These are phyloP conservation scores for Coemansia sp. DNA, from an alignment of 192 early-diverging fungal genomes.

Conservation along the genomic window DNA sequence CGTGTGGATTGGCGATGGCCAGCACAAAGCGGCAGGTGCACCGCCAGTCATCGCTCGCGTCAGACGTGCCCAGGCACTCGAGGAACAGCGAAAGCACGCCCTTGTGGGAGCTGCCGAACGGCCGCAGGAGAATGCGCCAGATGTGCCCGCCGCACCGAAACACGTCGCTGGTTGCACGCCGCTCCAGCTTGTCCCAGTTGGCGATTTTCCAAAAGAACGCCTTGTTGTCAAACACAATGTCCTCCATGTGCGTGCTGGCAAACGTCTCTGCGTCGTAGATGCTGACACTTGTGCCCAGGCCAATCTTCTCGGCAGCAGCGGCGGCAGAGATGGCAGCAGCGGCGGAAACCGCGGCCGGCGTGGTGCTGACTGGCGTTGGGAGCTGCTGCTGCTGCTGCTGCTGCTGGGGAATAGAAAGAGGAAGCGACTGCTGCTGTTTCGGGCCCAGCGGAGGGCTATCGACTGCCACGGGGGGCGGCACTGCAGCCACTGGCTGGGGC, in stretches of 20 bases:
- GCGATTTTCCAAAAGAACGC: conserved; percentile 48
- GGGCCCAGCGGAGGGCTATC: not conserved
- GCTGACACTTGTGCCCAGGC: conserved; percentile 37
- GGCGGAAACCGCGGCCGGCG: not conserved
- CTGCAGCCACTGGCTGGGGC: not conserved
- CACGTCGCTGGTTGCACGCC: conserved; percentile 41
- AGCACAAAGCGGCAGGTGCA: conserved; percentile 84
- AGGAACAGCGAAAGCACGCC: conserved; percentile 84
- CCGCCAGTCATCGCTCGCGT: conserved; percentile 65
- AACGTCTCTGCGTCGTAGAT: conserved; percentile 43
- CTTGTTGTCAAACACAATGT: conserved; percentile 44
- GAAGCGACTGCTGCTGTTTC: not conserved
- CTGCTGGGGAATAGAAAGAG: not conserved
- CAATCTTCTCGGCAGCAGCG: not conserved
- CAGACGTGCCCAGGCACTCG: conserved; percentile 74
- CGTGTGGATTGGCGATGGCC: conserved; percentile 69
- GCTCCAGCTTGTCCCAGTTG: conserved; percentile 48
- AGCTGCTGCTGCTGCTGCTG: conserved; percentile 5
- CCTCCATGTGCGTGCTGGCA: conserved; percentile 44
- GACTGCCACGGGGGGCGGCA: too few relatives aligned
- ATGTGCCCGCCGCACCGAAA: conserved; percentile 47
- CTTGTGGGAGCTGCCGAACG: conserved; percentile 73
- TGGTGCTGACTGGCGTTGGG: conserved; percentile 17
- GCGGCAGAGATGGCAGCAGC: too few relatives aligned
- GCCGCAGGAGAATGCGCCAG: conserved; percentile 87